Evolutionary conservation across 2,329 filamentous ascomycete genomes (phyloP).

Genomic region (Ophiocordyceps sinensis): DNA sequence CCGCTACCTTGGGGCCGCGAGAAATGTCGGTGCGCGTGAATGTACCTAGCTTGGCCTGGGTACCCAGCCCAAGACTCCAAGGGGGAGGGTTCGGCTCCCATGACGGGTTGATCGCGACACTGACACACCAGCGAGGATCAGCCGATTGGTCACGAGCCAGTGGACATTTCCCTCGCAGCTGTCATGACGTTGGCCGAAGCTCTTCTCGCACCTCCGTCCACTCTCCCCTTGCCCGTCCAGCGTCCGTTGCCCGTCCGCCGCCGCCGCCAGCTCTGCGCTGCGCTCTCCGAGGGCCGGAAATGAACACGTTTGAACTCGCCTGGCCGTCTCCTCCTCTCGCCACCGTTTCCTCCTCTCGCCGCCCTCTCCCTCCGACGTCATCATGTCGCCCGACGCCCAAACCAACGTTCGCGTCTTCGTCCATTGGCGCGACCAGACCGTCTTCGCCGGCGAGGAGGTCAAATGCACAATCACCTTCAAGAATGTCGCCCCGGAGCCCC

Average conservation of each 20-base stretch:
- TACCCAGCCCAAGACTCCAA: too few relatives aligned
- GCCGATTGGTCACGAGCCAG: neutral
- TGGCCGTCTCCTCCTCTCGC: slow-evolving; percentile 10
- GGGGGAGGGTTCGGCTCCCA: too few relatives aligned
- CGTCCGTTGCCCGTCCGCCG: neutral
- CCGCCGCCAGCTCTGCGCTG: neutral
- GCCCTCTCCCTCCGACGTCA: slow-evolving; percentile 17
- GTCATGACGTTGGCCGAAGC: slow-evolving; percentile 4
- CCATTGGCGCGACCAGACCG: slow-evolving; percentile 82
- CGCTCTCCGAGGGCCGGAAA: slow-evolving; percentile 9
- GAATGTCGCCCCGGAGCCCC: slow-evolving; percentile 49
- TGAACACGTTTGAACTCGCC: slow-evolving; percentile 13
- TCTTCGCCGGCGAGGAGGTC: slow-evolving; percentile 93
- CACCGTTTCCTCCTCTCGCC: slow-evolving; percentile 11
- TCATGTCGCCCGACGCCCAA: slow-evolving; percentile 33
- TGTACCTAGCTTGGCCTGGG: too few relatives aligned
- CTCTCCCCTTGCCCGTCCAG: neutral
- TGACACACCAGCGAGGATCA: neutral
- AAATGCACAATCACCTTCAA: slow-evolving; percentile 95
- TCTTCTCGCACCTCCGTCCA: neutral
- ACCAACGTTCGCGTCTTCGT: slow-evolving; percentile 89
- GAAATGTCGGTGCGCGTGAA: too few relatives aligned
- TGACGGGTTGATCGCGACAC: too few relatives aligned
- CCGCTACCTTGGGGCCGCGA: too few relatives aligned
- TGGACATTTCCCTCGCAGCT: neutral